Evolutionary conservation across 371 early-diverging fungal species (phyloP).

Genomic region (Mucor sp.): DNA sequence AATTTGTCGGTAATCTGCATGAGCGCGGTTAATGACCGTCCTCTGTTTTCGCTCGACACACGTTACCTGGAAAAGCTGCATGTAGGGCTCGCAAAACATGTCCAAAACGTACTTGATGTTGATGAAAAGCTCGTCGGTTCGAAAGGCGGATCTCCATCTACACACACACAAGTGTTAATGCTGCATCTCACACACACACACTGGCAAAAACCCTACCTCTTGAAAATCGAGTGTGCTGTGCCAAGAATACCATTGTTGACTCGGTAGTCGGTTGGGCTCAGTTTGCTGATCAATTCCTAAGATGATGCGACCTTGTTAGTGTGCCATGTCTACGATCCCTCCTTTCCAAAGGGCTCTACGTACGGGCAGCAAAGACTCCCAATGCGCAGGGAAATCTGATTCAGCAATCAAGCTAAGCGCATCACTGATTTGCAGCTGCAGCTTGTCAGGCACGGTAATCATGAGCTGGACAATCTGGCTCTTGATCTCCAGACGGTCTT

Average conservation of each 20-base stretch:
- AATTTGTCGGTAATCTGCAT: conserved; percentile 76
- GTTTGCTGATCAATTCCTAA: conserved; percentile 76
- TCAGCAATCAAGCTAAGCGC: conserved; percentile 90
- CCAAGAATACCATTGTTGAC: conserved; percentile 90
- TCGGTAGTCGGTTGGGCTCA: conserved; percentile 77
- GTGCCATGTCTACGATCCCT: no score
- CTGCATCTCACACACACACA: not conserved
- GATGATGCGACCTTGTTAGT: no score
- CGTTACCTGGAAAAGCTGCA: conserved; percentile 76
- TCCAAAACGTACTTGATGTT: conserved; percentile 93
- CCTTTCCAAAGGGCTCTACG: conserved; percentile 15
- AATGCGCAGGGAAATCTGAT: conserved; percentile 88
- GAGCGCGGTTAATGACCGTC: not conserved
- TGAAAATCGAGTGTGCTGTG: conserved; percentile 93
- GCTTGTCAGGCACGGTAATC: conserved; percentile 74
- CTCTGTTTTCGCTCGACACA: not conserved
- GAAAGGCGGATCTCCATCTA: conserved; percentile 88
- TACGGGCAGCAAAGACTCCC: conserved; percentile 86
- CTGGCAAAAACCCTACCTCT: conserved; percentile 54
- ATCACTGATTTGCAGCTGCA: conserved; percentile 92
- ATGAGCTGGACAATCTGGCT: conserved; percentile 80
- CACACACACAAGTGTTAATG: not conserved
- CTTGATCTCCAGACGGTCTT: conserved; percentile 86
- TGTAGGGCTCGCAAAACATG: conserved; percentile 80
- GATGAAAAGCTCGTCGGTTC: conserved; percentile 74